phyloP scores from a whole-genome alignment of 495 filamentous ascomycete genomes.

The Lepidopterella palustris region DNA sequence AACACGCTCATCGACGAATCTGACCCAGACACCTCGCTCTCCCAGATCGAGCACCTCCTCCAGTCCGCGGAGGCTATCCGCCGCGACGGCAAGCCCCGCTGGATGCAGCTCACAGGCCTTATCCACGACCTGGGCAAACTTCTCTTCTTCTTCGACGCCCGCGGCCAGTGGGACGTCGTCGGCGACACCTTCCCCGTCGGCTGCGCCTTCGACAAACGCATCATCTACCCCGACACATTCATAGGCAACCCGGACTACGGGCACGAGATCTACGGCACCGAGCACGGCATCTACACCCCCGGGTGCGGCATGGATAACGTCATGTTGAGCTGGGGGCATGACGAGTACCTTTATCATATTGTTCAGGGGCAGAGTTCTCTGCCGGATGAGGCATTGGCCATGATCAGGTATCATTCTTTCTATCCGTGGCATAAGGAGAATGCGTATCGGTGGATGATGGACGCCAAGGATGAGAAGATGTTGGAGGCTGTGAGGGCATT shows the following conservation, averaged over 20 bases:
- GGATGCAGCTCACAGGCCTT: slow-evolving; percentile 87
- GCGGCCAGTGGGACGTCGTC: slow-evolving; percentile 89
- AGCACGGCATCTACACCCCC: slow-evolving; percentile 69
- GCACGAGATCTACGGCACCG: slow-evolving; percentile 60
- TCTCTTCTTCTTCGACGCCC: slow-evolving; percentile 72
- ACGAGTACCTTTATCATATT: slow-evolving; percentile 85
- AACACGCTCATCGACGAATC: slow-evolving; percentile 84
- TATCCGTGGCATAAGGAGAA: slow-evolving; percentile 82
- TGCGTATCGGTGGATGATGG: slow-evolving; percentile 74
- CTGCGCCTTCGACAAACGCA: slow-evolving; percentile 66
- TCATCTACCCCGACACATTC: slow-evolving; percentile 76
- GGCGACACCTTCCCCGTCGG: slow-evolving; percentile 92
- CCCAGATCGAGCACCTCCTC: slow-evolving; percentile 80
- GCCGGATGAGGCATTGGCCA: slow-evolving; percentile 73
- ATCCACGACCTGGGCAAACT: slow-evolving; percentile 88
- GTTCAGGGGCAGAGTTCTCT: slow-evolving; percentile 70
- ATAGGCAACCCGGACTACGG: slow-evolving; percentile 59
- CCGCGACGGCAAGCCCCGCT: slow-evolving; percentile 79
- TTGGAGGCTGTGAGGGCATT: slow-evolving; percentile 75
- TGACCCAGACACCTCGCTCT: slow-evolving; percentile 79
- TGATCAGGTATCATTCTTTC: slow-evolving; percentile 87
- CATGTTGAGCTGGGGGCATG: slow-evolving; percentile 88
- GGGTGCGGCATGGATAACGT: slow-evolving; percentile 75
- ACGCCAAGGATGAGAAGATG: slow-evolving; percentile 71
- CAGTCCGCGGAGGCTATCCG: slow-evolving; percentile 84